Evolutionary conservation across 176 grass and related monocot genomes (phyloP).

Genomic region (Aegilops sharonensis): DNA sequence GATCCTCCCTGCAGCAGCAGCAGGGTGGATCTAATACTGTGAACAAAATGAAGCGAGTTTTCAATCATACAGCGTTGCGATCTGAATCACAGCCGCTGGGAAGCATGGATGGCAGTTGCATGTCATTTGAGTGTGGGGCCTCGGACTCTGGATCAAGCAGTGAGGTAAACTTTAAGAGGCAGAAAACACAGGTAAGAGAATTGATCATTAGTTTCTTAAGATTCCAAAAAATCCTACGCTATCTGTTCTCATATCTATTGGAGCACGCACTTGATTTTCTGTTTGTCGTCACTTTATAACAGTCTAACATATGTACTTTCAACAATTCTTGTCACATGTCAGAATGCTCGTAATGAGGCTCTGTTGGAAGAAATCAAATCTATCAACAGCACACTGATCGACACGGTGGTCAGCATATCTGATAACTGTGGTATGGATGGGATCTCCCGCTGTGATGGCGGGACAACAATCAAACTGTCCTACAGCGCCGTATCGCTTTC

Average conservation of each 20-base stretch:
- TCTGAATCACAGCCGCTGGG: not conserved
- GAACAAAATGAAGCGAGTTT: not conserved
- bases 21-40: not conserved
- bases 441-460: not conserved
- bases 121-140: not conserved
- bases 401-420: constrained; percentile 6
- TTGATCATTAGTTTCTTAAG: not conserved
- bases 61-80: not conserved
- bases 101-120: not conserved
- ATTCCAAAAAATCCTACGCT: not conserved
- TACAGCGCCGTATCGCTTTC: constrained; percentile 5
- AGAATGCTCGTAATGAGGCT: not conserved
- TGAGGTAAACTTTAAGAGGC: not conserved
- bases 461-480: constrained; percentile 10
- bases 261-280: not conserved
- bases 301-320: not conserved
- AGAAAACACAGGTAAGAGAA: not conserved
- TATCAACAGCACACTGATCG: constrained; percentile 8
- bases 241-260: not conserved
- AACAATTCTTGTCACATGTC: not conserved
- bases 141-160: not conserved
- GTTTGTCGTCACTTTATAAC: not conserved
- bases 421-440: not conserved
- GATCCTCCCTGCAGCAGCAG: not conserved
- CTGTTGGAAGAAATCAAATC: constrained; percentile 21